Base-by-base conservation (phyloP, 768 basidiomycete genomes). In the Atractiella rhizophila region DNA sequence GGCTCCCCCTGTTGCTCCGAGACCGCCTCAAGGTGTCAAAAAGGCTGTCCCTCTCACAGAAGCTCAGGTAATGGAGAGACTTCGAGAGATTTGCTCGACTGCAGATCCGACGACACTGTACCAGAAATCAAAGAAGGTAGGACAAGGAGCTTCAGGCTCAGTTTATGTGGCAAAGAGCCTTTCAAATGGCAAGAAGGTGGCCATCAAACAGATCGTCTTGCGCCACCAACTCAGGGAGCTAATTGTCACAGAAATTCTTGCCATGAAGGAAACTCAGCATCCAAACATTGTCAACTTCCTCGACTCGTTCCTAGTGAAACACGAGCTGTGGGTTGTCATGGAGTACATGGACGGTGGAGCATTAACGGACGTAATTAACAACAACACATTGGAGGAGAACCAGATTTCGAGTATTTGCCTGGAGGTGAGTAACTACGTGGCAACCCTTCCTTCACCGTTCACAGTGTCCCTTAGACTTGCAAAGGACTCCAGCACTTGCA, bases 271-370 rank as follows among this genome's bases (percentile, higher is more conserved):
- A 60, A 76, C 78, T 45, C 86, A 94, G 59, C 82, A 96, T 28
- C 72, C 81, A 5, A 72, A 96, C 42, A 67, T 96, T 20, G 75
- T 79, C 43, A 85, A 88, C 56, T 69, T 94, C 28, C 69, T 81
- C 29, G 60, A 62, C 37, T 80, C 82, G 43, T 91, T 83, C 62
- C 74, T 79, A 59, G 68, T 86, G 56, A 85, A 91, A 56, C 80
- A 83, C 19, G 77, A 81, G 34, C 82, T 98, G 7, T 98, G 91
- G 88, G 96, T 98, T 49, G 82, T 76, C 29, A 98, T 98, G 91
- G 91, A 98, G 57, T 74, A 74, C 53, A 91, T 91, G 19, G 77
- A 86, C 48, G 86, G 86, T 7, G 91, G 91, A 29, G 85, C 88
- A 15, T 64, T 98, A 53, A 94, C 85, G 20, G 88, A 96, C 60